Evolutionary conservation across 2,329 filamentous ascomycete genomes (phyloP).

Genomic region (Diaporthe caulivora): DNA sequence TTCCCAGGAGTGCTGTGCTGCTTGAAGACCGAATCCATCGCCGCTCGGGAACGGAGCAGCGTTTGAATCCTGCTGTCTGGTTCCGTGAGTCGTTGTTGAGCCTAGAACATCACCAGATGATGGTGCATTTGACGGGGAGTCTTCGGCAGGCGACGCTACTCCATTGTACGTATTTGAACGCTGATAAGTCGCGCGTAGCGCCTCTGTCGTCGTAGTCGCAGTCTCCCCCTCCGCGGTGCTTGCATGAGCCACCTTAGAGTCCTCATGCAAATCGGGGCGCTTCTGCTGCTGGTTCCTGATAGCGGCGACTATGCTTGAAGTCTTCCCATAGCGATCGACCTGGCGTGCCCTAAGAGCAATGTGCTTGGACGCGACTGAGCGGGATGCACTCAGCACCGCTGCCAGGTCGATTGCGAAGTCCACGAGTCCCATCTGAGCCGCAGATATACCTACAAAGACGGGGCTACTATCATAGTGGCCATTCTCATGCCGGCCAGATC

Average conservation of each 20-base stretch:
- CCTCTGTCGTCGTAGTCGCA: not conserved
- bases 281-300: slow-evolving; percentile 41
- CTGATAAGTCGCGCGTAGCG: not conserved
- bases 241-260: not conserved
- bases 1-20: not conserved
- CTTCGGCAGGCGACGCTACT: not conserved
- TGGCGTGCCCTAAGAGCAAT: slow-evolving; percentile 68
- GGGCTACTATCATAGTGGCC: slow-evolving; percentile 6
- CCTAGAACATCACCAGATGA: not conserved
- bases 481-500: not conserved
- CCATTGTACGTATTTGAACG: not conserved
- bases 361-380: slow-evolving; percentile 74
- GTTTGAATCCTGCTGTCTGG: not conserved
- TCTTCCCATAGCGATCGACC: slow-evolving; percentile 62
- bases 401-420: slow-evolving; percentile 77
- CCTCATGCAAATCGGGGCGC: not conserved
- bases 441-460: slow-evolving; percentile 1
- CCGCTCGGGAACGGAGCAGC: not conserved
- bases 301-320: slow-evolving; percentile 57
- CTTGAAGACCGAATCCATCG: not conserved
- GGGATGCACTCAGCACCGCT: slow-evolving; percentile 77
- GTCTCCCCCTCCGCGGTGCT: not conserved
- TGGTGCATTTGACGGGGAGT: no score
- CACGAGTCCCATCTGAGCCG: slow-evolving; percentile 67
- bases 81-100: not conserved